phyloP scores from a whole-genome alignment of 305 asterid genomes.

The Fraxinus latifolia region DNA sequence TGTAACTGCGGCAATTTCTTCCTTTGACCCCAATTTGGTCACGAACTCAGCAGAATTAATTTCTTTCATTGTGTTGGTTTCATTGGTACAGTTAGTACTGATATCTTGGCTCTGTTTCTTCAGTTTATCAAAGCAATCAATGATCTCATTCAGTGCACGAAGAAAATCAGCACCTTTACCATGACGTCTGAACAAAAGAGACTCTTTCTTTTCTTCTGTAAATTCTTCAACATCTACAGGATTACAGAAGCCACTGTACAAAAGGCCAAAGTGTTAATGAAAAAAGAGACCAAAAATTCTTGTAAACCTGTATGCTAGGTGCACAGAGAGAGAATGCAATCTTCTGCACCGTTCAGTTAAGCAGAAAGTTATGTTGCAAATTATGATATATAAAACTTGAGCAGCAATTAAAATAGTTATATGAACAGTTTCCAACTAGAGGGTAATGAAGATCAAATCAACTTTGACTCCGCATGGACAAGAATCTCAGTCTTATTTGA shows the following conservation, averaged over 20 bases:
- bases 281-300: not conserved
- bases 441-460: constrained; percentile 2
- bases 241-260: constrained; percentile 83
- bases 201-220: constrained; percentile 78
- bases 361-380: not conserved
- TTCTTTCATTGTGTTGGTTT: constrained; percentile 30
- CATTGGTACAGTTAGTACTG: constrained; percentile 31
- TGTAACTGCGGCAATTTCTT: constrained; percentile 35
- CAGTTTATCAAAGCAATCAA: constrained; percentile 64
- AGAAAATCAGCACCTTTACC: constrained; percentile 89
- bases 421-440: not conserved
- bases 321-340: not conserved
- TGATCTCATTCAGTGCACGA: constrained; percentile 77
- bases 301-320: not conserved
- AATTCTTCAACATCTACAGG: constrained; percentile 87
- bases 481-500: not conserved
- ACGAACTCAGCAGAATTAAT: constrained; percentile 40
- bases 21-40: constrained; percentile 34
- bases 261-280: constrained; percentile 19
- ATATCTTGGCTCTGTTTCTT: constrained; percentile 46
- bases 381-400: not conserved
- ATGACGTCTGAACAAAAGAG: constrained; percentile 75
- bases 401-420: not conserved
- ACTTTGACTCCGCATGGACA: not conserved
- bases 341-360: not conserved